Conservation (phyloP, 2,329 filamentous ascomycete species). For the Monilinia polystroma region DNA sequence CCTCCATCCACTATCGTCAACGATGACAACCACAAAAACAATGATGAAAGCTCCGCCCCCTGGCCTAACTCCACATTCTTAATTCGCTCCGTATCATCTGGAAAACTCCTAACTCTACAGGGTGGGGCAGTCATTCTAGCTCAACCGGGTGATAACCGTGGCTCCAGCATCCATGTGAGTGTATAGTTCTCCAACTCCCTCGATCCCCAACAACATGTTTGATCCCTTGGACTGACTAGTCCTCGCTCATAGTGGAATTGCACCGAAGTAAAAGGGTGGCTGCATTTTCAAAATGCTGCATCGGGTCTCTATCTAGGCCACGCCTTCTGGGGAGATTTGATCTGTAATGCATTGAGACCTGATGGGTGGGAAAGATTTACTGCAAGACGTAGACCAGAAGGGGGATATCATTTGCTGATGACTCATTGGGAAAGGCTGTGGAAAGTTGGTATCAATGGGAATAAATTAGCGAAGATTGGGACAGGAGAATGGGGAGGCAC, state of each 20-base stretch:
- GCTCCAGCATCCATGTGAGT: conserved; percentile 13
- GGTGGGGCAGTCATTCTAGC: not conserved
- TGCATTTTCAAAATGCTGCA: conserved; percentile 12
- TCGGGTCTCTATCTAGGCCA: conserved; percentile 15
- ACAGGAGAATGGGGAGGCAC: not conserved
- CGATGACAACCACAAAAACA: not conserved
- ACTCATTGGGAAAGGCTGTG: conserved; percentile 4
- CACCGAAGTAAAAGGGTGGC: conserved; percentile 2
- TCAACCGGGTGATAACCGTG: not conserved
- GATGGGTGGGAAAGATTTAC: not conserved
- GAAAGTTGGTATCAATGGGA: not conserved
- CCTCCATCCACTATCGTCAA: not conserved
- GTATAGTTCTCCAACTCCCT: not conserved
- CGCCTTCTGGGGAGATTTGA: not conserved
- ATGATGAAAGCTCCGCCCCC: conserved; percentile 10
- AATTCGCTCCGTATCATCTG: conserved; percentile 13
- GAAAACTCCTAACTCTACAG: conserved; percentile 4
- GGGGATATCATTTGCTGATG: conserved; percentile 6
- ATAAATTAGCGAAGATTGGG: not conserved
- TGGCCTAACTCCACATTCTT: not conserved
- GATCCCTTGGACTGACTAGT: not conserved
- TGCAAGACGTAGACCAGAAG: not conserved
- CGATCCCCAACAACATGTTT: not conserved
- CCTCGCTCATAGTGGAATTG: conserved; percentile 4
- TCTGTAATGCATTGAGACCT: not conserved